These are phyloP conservation scores for Paralagenidium karlingii DNA, from an alignment of 352 stramenopile genomes.

Conservation along the genomic window DNA sequence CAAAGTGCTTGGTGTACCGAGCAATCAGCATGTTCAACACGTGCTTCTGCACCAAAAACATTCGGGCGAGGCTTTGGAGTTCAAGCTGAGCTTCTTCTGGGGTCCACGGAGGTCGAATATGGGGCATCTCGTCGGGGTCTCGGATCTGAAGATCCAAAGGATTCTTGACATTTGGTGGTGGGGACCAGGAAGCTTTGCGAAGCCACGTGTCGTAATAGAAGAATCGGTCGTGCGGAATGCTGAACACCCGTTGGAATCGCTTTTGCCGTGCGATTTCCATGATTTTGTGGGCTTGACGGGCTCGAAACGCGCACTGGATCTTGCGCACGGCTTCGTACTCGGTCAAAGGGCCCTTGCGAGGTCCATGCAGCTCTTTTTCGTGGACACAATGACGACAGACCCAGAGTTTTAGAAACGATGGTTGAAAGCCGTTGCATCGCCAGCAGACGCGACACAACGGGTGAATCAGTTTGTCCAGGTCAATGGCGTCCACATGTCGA, in stretches of 20 bases:
- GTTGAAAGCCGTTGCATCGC: slow-evolving; percentile 60
- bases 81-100: slow-evolving; percentile 30
- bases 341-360: slow-evolving; percentile 20
- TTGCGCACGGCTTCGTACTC: slow-evolving; percentile 71
- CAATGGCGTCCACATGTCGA: slow-evolving; percentile 28
- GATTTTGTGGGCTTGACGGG: slow-evolving; percentile 24
- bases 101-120: slow-evolving; percentile 36
- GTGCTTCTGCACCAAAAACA: too few relatives aligned
- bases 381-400: slow-evolving; percentile 59
- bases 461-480: slow-evolving; percentile 51
- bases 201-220: slow-evolving; percentile 73
- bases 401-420: slow-evolving; percentile 49
- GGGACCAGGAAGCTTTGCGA: slow-evolving; percentile 27
- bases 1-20: slow-evolving; percentile 60
- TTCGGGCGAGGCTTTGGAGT: too few relatives aligned
- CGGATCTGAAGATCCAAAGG: slow-evolving; percentile 52
- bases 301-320: slow-evolving; percentile 54
- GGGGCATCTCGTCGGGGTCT: slow-evolving; percentile 38
- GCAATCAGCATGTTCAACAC: slow-evolving; percentile 10
- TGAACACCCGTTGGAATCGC: slow-evolving; percentile 63
- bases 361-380: slow-evolving; percentile 51
- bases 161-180: slow-evolving; percentile 18
- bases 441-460: slow-evolving; percentile 65
- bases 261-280: slow-evolving; percentile 41
- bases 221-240: slow-evolving; percentile 55